Evolutionary conservation across 1,284 basidiomycete species (phyloP).

Genomic region (Cutaneotrichosporon arboriforme): DNA sequence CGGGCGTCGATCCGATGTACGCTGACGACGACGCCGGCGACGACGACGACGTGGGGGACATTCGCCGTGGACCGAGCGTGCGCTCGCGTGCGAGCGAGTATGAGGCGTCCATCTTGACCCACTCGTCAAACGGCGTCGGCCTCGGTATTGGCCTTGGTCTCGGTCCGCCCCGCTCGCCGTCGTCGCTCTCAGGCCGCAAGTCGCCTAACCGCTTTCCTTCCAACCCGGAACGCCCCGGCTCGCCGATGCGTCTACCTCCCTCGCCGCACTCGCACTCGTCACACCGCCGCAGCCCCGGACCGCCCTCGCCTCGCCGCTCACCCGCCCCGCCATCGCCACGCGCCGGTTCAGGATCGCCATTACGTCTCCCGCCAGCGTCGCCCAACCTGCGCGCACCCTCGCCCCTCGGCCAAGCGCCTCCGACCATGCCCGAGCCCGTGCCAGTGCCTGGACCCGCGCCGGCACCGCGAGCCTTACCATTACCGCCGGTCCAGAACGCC

Average conservation of each 20-base stretch:
- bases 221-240: constrained; percentile 3
- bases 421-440: background rate
- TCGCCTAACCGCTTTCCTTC: background rate
- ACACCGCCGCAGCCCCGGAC: no score
- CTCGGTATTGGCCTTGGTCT: background rate
- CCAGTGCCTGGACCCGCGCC: background rate
- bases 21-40: background rate
- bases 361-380: background rate
- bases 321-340: background rate
- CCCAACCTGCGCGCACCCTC: background rate
- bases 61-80: background rate
- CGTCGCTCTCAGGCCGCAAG: background rate
- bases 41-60: background rate
- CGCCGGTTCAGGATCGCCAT: background rate
- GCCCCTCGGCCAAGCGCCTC: background rate
- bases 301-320: no score
- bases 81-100: constrained; percentile 3
- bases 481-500: background rate
- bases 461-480: background rate
- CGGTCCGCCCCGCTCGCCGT: background rate
- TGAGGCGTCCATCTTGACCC: background rate
- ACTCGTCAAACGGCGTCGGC: background rate
- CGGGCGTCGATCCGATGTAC: background rate
- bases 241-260: constrained; percentile 1
- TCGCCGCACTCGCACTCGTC: background rate